phyloP scores from a whole-genome alignment of 2,329 filamentous ascomycete genomes.

The Exophiala sideris region DNA sequence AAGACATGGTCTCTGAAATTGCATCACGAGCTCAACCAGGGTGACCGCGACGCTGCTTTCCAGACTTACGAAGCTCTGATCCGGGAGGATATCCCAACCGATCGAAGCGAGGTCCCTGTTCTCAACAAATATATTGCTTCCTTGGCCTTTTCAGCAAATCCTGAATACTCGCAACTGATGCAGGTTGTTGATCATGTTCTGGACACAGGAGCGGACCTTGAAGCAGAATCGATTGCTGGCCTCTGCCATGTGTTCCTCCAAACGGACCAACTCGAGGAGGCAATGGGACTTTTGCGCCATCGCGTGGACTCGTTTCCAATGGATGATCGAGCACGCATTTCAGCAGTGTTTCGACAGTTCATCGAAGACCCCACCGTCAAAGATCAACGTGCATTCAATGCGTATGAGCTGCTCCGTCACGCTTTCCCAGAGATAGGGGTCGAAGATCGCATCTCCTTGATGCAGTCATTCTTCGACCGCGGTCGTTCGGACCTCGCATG shows the following conservation, averaged over 20 bases:
- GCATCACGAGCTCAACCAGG: constrained; percentile 68
- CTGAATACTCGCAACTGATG: constrained; percentile 68
- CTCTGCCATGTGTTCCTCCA: constrained; percentile 72
- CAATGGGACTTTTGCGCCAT: constrained; percentile 76
- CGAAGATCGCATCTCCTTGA: constrained; percentile 64
- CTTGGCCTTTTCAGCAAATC: constrained; percentile 58
- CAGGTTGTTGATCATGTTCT: constrained; percentile 71
- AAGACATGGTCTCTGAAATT: constrained; percentile 72
- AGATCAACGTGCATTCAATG: constrained; percentile 62
- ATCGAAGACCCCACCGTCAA: constrained; percentile 60
- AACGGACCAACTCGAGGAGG: constrained; percentile 72
- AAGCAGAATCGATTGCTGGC: constrained; percentile 69
- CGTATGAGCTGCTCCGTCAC: constrained; percentile 57
- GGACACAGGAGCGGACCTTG: constrained; percentile 65
- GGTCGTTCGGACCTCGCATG: constrained; percentile 78
- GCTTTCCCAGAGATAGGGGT: constrained; percentile 63
- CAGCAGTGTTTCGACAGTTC: constrained; percentile 64
- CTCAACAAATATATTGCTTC: constrained; percentile 71
- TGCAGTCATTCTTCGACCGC: constrained; percentile 77
- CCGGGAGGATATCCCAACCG: constrained; percentile 51
- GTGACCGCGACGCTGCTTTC: constrained; percentile 62
- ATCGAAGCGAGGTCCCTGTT: constrained; percentile 56
- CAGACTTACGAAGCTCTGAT: constrained; percentile 54
- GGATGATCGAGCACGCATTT: constrained; percentile 64
- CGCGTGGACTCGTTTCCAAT: constrained; percentile 69